A percentile compares a stretch with the other conserved stretches of the same genome.
These are phyloP conservation scores for Diaporthe batatas DNA, from an alignment of 2,329 filamentous ascomycete genomes.

Conservation along the genomic window DNA sequence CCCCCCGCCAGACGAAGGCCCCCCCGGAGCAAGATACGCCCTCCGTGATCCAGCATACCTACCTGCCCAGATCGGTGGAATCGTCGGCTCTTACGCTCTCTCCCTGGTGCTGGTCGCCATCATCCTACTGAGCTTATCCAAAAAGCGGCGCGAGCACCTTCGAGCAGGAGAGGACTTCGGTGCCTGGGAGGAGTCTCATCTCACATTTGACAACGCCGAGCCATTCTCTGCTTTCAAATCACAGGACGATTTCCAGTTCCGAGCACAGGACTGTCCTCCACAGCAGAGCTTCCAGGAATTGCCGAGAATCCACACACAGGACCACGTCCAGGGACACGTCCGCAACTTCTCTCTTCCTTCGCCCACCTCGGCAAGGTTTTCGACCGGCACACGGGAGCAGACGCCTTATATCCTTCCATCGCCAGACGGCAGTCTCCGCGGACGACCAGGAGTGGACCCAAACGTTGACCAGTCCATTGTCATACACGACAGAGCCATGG, in stretches of 20 bases:
- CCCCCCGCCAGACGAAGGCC: slow-evolving; percentile 71
- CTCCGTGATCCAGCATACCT: slow-evolving; percentile 74
- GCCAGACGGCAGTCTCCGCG: slow-evolving; percentile 59
- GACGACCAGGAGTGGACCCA: slow-evolving; percentile 72
- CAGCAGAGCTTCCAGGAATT: slow-evolving; percentile 47
- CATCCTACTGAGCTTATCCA: slow-evolving; percentile 72
- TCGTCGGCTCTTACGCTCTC: slow-evolving; percentile 85
- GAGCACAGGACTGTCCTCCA: slow-evolving; percentile 26
- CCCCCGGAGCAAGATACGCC: slow-evolving; percentile 69
- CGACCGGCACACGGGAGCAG: slow-evolving; percentile 41
- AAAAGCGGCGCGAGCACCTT: slow-evolving; percentile 66
- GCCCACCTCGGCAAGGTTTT: slow-evolving; percentile 54
- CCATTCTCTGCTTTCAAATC: slow-evolving; percentile 47
- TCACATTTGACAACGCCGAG: slow-evolving; percentile 46
- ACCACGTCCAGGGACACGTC: slow-evolving; percentile 54
- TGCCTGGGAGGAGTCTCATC: slow-evolving; percentile 58
- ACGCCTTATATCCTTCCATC: slow-evolving; percentile 61
- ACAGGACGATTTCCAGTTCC: slow-evolving; percentile 46
- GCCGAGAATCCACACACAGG: slow-evolving; percentile 53
- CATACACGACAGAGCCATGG: slow-evolving; percentile 78
- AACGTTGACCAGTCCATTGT: slow-evolving; percentile 84
- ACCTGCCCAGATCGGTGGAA: slow-evolving; percentile 85
- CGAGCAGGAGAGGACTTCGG: slow-evolving; percentile 66
- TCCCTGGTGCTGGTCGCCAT: slow-evolving; percentile 81
- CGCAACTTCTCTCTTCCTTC: slow-evolving; percentile 67